Evolutionary conservation across 805 yeast genomes (phyloP).

Genomic region (Maudiozyma bulderi): DNA sequence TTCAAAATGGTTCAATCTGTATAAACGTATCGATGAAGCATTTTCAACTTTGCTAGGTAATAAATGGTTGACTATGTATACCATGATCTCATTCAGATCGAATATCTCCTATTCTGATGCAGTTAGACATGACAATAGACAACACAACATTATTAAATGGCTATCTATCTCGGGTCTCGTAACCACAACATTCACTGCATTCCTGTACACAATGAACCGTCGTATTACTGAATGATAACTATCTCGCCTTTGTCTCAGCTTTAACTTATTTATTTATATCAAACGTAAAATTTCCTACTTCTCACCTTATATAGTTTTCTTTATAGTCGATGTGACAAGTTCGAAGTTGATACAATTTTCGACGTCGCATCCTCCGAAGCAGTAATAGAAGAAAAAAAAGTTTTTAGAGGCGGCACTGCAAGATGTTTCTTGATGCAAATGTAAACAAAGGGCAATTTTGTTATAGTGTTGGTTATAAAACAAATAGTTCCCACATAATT

Average conservation of each 20-base stretch:
- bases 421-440: too few relatives aligned
- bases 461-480: conserved; percentile 33
- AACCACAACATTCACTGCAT: background rate
- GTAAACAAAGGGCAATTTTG: too few relatives aligned
- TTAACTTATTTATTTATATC: too few relatives aligned
- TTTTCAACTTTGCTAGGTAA: conserved; percentile 52
- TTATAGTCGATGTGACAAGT: too few relatives aligned
- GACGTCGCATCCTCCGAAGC: too few relatives aligned
- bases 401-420: too few relatives aligned
- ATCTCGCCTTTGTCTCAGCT: too few relatives aligned
- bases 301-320: too few relatives aligned
- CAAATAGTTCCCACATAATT: conserved; percentile 32
- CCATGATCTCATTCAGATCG: conserved; percentile 84
- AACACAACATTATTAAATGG: conserved; percentile 38
- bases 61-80: conserved; percentile 75
- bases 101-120: conserved; percentile 74
- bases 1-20: conserved; percentile 45
- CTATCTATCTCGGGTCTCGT: background rate
- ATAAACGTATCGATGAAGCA: conserved; percentile 59
- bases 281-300: too few relatives aligned
- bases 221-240: too few relatives aligned
- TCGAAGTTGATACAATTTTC: too few relatives aligned
- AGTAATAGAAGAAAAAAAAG: too few relatives aligned
- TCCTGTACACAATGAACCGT: background rate
- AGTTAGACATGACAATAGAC: conserved; percentile 43